Percentiles rank a stretch among this genome's conserved stretches.
These are phyloP conservation scores for Penicillium sp. DNA, from an alignment of 2,329 filamentous ascomycete genomes.

Conservation along the genomic window DNA sequence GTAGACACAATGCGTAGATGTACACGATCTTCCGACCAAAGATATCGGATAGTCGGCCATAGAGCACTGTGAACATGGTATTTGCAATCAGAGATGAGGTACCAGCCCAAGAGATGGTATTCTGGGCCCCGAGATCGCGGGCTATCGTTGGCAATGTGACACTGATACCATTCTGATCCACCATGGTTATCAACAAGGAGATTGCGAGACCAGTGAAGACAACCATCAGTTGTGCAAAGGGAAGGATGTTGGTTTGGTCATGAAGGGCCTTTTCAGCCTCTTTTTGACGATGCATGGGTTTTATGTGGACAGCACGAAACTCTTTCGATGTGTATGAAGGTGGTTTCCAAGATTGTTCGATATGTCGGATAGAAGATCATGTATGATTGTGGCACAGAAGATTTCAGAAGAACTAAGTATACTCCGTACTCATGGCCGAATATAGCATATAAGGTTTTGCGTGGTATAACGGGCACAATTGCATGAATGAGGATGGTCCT, in stretches of 20 bases:
- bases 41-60: slow-evolving; percentile 60
- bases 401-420: not conserved
- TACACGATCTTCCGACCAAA: slow-evolving; percentile 59
- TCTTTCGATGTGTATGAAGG: not conserved
- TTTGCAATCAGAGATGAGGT: slow-evolving; percentile 66
- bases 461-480: not conserved
- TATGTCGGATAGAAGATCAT: not conserved
- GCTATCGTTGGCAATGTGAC: slow-evolving; percentile 53
- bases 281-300: slow-evolving; percentile 33
- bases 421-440: no score
- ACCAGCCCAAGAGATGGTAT: slow-evolving; percentile 64
- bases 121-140: slow-evolving; percentile 44
- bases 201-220: slow-evolving; percentile 53
- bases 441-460: slow-evolving; percentile 14
- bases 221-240: slow-evolving; percentile 43
- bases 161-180: slow-evolving; percentile 57
- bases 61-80: slow-evolving; percentile 62
- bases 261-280: slow-evolving; percentile 48
- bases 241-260: slow-evolving; percentile 58
- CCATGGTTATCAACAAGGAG: slow-evolving; percentile 53
- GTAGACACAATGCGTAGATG: slow-evolving; percentile 50
- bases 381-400: not conserved
- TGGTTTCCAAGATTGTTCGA: not conserved
- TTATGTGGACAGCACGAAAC: not conserved
- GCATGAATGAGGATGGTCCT: not conserved